These are phyloP conservation scores for Prunus mume DNA, from an alignment of 306 rosid genomes.

Conservation along the genomic window DNA sequence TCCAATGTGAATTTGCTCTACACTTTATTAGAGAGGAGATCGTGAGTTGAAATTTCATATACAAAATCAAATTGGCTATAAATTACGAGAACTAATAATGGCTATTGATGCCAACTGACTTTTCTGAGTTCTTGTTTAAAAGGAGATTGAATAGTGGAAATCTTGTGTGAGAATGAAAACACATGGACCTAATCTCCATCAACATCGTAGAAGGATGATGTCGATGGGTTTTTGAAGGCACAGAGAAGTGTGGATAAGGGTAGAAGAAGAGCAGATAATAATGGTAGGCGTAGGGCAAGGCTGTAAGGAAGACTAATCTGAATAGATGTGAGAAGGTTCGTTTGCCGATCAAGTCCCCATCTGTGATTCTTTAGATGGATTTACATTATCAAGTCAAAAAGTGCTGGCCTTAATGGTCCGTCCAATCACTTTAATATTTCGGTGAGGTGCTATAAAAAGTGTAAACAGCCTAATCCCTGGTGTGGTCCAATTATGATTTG, in stretches of 20 bases:
- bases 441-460: neutral
- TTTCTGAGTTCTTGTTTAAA: no score
- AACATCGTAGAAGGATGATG: neutral
- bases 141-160: neutral
- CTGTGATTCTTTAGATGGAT: neutral
- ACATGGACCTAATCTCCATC: neutral
- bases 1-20: no score
- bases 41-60: no score
- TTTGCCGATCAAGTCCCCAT: neutral
- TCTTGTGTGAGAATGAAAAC: neutral
- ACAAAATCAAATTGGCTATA: no score
- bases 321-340: neutral
- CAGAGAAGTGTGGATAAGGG: neutral
- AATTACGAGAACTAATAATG: no score
- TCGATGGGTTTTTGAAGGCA: conserved; percentile 6
- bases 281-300: neutral
- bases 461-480: neutral
- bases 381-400: neutral
- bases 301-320: neutral
- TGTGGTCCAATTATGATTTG: neutral
- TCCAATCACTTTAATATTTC: neutral
- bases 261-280: neutral
- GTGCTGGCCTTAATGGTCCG: conserved; percentile 8
- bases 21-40: no score
- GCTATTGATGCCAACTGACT: no score